These are phyloP conservation scores for Mycena rebaudengoi DNA, from an alignment of 768 basidiomycete species.

Conservation along the genomic window DNA sequence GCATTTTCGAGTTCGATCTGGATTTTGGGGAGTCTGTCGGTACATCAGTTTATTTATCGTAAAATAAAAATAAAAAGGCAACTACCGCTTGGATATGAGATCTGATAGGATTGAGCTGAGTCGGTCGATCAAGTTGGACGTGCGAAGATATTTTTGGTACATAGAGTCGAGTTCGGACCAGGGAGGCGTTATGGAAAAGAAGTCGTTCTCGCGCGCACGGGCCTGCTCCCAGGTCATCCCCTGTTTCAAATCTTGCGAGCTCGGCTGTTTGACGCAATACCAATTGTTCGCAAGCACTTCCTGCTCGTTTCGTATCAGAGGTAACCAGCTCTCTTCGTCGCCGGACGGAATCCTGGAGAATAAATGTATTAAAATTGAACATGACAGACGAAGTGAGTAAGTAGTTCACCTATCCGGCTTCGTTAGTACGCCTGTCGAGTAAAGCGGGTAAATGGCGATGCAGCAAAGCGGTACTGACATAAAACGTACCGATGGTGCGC, in stretches of 20 bases:
- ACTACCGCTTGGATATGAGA: constrained; percentile 68
- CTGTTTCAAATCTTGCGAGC: constrained; percentile 55
- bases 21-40: constrained; percentile 72
- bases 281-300: constrained; percentile 63
- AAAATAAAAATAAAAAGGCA: background rate
- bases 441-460: background rate
- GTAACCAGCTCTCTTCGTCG: constrained; percentile 65
- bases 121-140: constrained; percentile 61
- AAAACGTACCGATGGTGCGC: constrained; percentile 70
- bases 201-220: constrained; percentile 61
- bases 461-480: background rate
- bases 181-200: constrained; percentile 58
- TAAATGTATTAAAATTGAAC: background rate
- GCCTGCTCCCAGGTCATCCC: constrained; percentile 71
- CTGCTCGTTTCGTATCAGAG: constrained; percentile 62
- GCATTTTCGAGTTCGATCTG: constrained; percentile 62
- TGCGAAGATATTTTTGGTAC: constrained; percentile 64
- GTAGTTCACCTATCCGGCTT: constrained; percentile 66
- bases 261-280: constrained; percentile 66
- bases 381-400: no score
- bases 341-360: constrained; percentile 53
- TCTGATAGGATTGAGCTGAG: constrained; percentile 70
- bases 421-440: constrained; percentile 67
- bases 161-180: constrained; percentile 63
- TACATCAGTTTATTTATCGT: background rate